Conservation (phyloP, 495 filamentous ascomycete genomes). For the Talaromyces adpressus region DNA sequence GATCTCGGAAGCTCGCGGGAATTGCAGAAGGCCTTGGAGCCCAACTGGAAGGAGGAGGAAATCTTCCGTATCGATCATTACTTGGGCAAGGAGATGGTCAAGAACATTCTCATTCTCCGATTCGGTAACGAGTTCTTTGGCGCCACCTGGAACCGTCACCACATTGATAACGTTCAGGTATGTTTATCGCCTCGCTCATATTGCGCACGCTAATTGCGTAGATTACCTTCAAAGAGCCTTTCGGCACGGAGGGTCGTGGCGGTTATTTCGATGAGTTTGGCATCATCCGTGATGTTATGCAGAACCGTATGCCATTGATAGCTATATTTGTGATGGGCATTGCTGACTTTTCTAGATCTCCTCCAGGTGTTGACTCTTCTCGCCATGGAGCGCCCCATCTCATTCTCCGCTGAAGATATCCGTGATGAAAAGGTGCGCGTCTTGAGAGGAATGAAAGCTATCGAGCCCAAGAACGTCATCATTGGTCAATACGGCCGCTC, state of each 20-base stretch:
- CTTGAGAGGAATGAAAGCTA: constrained; percentile 83
- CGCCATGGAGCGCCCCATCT: constrained; percentile 97
- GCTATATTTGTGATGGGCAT: too few relatives aligned
- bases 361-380: constrained; percentile 94
- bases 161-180: constrained; percentile 92
- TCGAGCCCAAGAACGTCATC: constrained; percentile 99
- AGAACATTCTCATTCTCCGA: constrained; percentile 96
- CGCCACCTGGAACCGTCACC: constrained; percentile 97
- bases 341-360: constrained; percentile 51
- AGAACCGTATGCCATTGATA: constrained; percentile 53
- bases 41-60: constrained; percentile 99
- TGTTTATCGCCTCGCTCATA: not conserved
- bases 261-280: constrained; percentile 99
- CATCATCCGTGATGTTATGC: constrained; percentile 98
- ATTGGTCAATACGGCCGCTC: constrained; percentile 98
- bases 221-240: constrained; percentile 99
- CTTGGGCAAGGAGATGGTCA: constrained; percentile 99
- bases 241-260: constrained; percentile 97
- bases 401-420: constrained; percentile 96
- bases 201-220: constrained; percentile 17
- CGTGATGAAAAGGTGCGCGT: constrained; percentile 99
- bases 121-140: constrained; percentile 99
- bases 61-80: constrained; percentile 99
- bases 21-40: constrained; percentile 89
- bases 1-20: constrained; percentile 91